phyloP scores from a whole-genome alignment of 2,329 filamentous ascomycete species.

The Rachicladosporium sp. region DNA sequence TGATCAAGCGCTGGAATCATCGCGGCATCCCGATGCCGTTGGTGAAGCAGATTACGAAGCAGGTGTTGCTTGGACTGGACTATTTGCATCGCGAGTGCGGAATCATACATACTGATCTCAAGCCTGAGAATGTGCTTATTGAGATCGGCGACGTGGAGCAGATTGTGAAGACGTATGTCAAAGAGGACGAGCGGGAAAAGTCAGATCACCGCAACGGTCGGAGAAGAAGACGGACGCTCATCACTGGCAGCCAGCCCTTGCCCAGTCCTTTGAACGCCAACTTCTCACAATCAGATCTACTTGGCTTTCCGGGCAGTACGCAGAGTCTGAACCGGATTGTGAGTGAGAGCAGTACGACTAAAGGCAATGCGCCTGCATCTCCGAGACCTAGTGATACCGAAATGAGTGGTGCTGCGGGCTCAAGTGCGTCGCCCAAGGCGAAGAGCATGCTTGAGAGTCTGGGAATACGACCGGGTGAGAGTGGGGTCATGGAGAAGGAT shows the following conservation, averaged over 20 bases:
- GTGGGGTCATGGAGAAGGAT: constrained; percentile 32
- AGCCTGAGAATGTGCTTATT: constrained; percentile 96
- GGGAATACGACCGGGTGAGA: constrained; percentile 38
- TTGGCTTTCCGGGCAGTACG: constrained; percentile 45
- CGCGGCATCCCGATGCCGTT: constrained; percentile 90
- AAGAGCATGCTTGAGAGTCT: constrained; percentile 49
- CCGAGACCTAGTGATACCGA: constrained; percentile 31
- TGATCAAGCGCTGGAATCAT: constrained; percentile 99
- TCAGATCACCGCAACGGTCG: constrained; percentile 88
- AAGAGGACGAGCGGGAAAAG: constrained; percentile 59
- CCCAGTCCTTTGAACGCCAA: constrained; percentile 87
- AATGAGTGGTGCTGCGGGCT: constrained; percentile 45
- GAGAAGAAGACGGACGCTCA: constrained; percentile 78
- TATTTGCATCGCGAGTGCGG: constrained; percentile 96
- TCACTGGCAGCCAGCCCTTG: constrained; percentile 91
- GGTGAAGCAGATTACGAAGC: constrained; percentile 97
- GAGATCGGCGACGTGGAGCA: constrained; percentile 98
- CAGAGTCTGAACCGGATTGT: constrained; percentile 76
- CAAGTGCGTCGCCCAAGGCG: constrained; percentile 25
- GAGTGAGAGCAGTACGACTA: constrained; percentile 56
- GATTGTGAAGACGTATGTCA: constrained; percentile 92
- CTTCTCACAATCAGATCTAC: constrained; percentile 68
- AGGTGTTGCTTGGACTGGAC: constrained; percentile 87
- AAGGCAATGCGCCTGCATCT: constrained; percentile 44
- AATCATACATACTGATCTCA: constrained; percentile 95